Conservation (phyloP, 495 filamentous ascomycete species). For the Podospora anserina region DNA sequence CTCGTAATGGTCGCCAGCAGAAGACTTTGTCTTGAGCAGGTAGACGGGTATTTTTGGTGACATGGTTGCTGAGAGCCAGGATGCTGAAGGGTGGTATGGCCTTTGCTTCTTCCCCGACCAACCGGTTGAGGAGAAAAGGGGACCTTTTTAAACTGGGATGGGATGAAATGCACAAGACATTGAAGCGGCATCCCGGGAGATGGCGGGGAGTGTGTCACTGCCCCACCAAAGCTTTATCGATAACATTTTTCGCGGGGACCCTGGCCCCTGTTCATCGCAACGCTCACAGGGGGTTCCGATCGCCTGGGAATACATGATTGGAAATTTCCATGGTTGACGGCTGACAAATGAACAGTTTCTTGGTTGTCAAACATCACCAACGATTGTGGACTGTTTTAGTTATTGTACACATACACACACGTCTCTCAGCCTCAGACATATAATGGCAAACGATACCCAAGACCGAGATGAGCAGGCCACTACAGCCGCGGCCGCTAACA, state of each 20-base stretch:
- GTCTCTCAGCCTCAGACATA: background rate
- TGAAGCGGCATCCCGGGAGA: background rate
- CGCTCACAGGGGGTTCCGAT: background rate
- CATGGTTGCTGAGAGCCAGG: constrained; percentile 9
- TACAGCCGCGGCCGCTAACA: constrained; percentile 8
- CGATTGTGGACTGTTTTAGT: background rate
- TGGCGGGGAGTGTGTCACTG: background rate
- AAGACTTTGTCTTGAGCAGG: constrained; percentile 83
- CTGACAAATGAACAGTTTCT: background rate
- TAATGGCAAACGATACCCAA: constrained; percentile 37
- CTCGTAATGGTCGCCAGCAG: constrained; percentile 74
- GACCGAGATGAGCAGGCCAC: constrained; percentile 21
- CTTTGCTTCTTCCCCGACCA: background rate
- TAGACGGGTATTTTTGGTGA: constrained; percentile 56
- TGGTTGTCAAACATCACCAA: background rate
- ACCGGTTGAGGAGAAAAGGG: background rate
- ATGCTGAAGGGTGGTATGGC: background rate
- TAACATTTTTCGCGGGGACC: constrained; percentile 20
- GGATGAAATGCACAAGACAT: background rate
- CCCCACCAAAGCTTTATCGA: constrained; percentile 35
- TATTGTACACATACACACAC: background rate
- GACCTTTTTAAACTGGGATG: background rate
- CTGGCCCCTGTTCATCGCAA: constrained; percentile 11
- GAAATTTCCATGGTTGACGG: background rate
- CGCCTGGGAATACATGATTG: constrained; percentile 6